Percentiles rank a stretch among this genome's conserved stretches.
phyloP scores from a whole-genome alignment of 306 rosid genomes.

The Glycyrrhiza uralensis region DNA sequence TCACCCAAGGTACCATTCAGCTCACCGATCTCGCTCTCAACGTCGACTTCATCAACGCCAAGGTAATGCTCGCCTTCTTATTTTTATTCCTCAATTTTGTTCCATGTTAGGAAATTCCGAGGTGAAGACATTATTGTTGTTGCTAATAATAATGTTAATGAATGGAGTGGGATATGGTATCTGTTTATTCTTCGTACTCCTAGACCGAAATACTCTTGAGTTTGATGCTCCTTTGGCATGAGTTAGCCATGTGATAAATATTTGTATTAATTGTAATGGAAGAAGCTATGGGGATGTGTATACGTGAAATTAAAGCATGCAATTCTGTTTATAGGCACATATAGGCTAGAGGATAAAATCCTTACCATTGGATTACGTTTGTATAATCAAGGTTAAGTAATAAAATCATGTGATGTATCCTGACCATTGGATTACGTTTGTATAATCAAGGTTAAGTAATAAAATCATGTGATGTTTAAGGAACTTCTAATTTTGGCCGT shows the following conservation, averaged over 20 bases:
- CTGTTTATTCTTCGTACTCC: too few relatives aligned
- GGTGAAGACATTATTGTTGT: not conserved
- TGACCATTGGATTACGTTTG: not conserved
- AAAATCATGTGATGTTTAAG: not conserved
- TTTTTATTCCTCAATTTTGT: not conserved
- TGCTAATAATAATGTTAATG: not conserved
- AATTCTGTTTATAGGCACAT: not conserved
- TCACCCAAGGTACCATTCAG: conserved; percentile 79
- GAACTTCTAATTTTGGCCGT: not conserved
- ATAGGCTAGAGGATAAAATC: not conserved
- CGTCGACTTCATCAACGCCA: conserved; percentile 70
- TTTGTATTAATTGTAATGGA: not conserved
- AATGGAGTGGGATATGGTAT: not conserved
- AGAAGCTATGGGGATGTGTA: not conserved
- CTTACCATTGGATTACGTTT: not conserved
- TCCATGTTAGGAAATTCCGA: not conserved
- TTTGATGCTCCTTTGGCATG: not conserved
- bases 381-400: not conserved
- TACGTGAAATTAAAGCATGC: not conserved
- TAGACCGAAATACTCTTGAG: not conserved
- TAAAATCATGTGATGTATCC: not conserved
- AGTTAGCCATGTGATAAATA: not conserved
- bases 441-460: not conserved
- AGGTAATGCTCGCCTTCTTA: conserved; percentile 35
- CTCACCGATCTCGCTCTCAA: conserved; percentile 89